phyloP scores from a whole-genome alignment of 2,329 filamentous ascomycete genomes.

The Laburnicola sp. region DNA sequence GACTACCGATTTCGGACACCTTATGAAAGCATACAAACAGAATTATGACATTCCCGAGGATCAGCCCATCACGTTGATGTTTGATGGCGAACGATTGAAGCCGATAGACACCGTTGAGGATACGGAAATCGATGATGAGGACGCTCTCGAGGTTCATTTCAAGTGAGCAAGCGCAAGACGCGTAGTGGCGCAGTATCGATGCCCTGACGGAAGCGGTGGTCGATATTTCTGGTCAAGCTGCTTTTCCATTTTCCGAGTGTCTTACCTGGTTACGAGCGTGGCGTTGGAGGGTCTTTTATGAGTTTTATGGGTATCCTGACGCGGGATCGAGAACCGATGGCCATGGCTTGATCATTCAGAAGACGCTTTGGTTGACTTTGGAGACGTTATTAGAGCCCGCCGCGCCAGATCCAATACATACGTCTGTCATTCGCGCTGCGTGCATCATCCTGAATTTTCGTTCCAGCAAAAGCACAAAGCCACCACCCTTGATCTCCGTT shows the following conservation, averaged over 20 bases:
- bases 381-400: too few species aligned
- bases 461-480: too few species aligned
- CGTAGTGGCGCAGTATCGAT: neutral
- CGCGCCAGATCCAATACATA: too few species aligned
- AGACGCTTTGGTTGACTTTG: too few species aligned
- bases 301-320: conserved; percentile 5
- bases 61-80: conserved; percentile 40
- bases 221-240: neutral
- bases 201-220: neutral
- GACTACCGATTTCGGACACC: conserved; percentile 36
- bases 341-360: too few species aligned
- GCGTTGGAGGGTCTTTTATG: conserved; percentile 11
- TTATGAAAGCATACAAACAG: conserved; percentile 35
- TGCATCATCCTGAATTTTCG: too few species aligned
- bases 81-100: conserved; percentile 43
- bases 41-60: conserved; percentile 24
- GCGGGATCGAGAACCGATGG: neutral
- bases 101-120: conserved; percentile 38
- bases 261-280: conserved; percentile 7
- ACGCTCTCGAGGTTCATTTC: conserved; percentile 42
- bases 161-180: conserved; percentile 23
- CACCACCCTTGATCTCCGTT: too few species aligned
- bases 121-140: conserved; percentile 43
- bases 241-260: neutral
- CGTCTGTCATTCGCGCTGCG: too few species aligned